Conservation (phyloP, 2,329 filamentous ascomycete genomes). For the Dothideomycetidae sp. region DNA sequence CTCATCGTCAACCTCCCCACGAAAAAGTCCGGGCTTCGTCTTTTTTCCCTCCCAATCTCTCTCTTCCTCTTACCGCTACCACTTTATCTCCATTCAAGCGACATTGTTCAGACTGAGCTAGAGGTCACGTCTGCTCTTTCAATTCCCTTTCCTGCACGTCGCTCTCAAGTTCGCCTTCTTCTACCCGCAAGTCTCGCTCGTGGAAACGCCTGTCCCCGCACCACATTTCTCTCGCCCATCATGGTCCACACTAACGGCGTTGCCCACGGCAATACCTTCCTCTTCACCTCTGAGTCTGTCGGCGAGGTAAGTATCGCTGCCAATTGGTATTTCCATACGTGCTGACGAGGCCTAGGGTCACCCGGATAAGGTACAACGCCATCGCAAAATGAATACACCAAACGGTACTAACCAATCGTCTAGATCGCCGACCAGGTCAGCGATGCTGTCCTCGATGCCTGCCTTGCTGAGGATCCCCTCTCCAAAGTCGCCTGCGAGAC, state of each 20-base stretch:
- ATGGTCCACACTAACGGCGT: slow-evolving; percentile 16
- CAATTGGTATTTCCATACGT: slow-evolving; percentile 7
- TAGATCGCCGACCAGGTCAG: slow-evolving; percentile 68
- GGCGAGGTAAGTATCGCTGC: slow-evolving; percentile 33
- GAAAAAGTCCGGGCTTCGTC: not conserved
- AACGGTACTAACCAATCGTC: not conserved
- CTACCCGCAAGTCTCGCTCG: no score
- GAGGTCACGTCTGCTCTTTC: no score
- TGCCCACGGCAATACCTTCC: slow-evolving; percentile 16
- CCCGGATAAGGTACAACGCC: slow-evolving; percentile 18
- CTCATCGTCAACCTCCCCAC: not conserved
- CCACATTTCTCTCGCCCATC: slow-evolving; percentile 5
- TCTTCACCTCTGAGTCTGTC: slow-evolving; percentile 39
- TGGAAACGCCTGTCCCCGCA: slow-evolving; percentile 8
- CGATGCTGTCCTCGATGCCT: slow-evolving; percentile 96
- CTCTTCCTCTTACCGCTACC: no score
- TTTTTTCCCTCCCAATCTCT: slow-evolving; percentile 4
- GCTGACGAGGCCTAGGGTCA: slow-evolving; percentile 18
- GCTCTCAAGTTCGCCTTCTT: no score
- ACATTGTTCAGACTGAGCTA: no score
- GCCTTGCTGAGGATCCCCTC: slow-evolving; percentile 81
- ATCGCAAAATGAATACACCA: slow-evolving; percentile 13
- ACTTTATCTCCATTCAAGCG: no score
- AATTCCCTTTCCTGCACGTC: no score
- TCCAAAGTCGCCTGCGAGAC: slow-evolving; percentile 99